Conservation (phyloP, 371 early-diverging fungal species). For the Circinella umbellata region DNA sequence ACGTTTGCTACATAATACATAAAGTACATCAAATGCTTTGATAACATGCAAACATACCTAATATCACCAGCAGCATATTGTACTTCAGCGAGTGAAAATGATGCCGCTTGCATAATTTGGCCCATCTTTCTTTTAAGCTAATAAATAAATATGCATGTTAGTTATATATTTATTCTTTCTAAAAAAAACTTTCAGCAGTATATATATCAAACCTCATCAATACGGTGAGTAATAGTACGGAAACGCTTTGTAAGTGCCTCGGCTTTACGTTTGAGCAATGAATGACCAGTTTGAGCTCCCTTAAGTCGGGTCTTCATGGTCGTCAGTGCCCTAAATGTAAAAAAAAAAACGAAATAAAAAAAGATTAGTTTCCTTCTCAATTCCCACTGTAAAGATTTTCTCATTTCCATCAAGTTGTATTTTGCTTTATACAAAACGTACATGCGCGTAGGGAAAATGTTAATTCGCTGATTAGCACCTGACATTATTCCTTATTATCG, state of each 20-base stretch:
- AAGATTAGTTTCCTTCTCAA: background rate
- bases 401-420: background rate
- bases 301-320: conserved; percentile 95
- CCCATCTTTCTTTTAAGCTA: conserved; percentile 73
- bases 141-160: conserved; percentile 6
- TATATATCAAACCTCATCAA: conserved; percentile 73
- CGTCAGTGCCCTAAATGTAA: conserved; percentile 79
- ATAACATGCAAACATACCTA: conserved; percentile 49
- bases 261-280: conserved; percentile 95
- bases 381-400: background rate
- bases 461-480: conserved; percentile 68
- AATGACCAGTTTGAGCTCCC: conserved; percentile 99
- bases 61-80: conserved; percentile 98
- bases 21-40: background rate
- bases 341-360: background rate
- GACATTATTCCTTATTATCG: conserved; percentile 53
- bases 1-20: too few species aligned
- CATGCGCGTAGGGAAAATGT: conserved; percentile 92
- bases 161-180: background rate
- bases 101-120: conserved; percentile 96
- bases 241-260: conserved; percentile 98
- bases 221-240: conserved; percentile 92
- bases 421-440: conserved; percentile 35
- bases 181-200: background rate
- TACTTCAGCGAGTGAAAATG: conserved; percentile 97